Evolutionary conservation across 2,329 filamentous ascomycete genomes (phyloP).

Genomic region (Pseudogymnoascus sp.): DNA sequence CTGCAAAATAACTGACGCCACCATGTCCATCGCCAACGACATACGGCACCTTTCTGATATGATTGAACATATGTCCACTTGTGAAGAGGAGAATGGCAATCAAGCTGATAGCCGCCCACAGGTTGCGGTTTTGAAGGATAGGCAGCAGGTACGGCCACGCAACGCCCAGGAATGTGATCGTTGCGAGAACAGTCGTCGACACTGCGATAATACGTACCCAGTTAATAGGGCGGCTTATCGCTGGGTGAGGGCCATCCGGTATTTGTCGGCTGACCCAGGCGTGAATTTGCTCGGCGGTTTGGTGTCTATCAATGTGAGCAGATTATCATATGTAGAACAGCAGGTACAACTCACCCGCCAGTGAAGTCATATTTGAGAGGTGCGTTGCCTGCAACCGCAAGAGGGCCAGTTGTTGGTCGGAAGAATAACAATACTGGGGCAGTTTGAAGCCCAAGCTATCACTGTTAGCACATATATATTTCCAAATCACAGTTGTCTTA

Average conservation of each 20-base stretch:
- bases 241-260: conserved; percentile 66
- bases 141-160: conserved; percentile 73
- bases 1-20: conserved; percentile 81
- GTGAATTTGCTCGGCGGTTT: conserved; percentile 69
- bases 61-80: conserved; percentile 98
- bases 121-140: conserved; percentile 76
- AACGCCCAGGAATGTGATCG: conserved; percentile 59
- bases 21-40: conserved; percentile 77
- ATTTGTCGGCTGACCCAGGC: conserved; percentile 71
- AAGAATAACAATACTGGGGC: conserved; percentile 85
- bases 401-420: conserved; percentile 72
- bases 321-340: conserved; percentile 8
- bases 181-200: conserved; percentile 60
- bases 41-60: conserved; percentile 93
- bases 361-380: conserved; percentile 81
- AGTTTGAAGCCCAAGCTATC: conserved; percentile 82
- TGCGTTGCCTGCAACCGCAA: conserved; percentile 59
- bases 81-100: conserved; percentile 88
- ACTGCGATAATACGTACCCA: conserved; percentile 65
- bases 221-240: conserved; percentile 78
- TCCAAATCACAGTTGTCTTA: conserved; percentile 34
- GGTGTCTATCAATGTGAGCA: conserved; percentile 41
- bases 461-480: conserved; percentile 11
- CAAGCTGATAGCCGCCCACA: conserved; percentile 86
- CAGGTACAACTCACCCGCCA: conserved; percentile 49